Percentiles rank a stretch among this genome's conserved stretches.
phyloP scores from a whole-genome alignment of 257 asterid genomes.

The Nicotiana sylvestris region DNA sequence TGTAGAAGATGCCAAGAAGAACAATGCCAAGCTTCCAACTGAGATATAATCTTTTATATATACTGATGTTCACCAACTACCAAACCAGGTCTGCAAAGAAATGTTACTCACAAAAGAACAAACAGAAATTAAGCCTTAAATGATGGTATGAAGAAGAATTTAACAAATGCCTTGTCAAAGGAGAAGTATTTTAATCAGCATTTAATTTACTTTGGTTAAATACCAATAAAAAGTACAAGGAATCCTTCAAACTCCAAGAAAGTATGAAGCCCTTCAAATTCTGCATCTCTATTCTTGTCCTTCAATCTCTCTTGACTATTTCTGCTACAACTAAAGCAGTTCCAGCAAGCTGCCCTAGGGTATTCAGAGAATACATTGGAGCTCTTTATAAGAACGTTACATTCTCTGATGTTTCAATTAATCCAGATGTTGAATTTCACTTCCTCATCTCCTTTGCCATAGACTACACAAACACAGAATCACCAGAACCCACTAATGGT shows the following conservation, averaged over 20 bases:
- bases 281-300: conserved; percentile 22
- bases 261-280: conserved; percentile 35
- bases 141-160: neutral
- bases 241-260: neutral
- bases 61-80: neutral
- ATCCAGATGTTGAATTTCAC: conserved; percentile 40
- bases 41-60: neutral
- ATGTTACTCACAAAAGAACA: neutral
- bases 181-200: neutral
- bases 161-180: neutral
- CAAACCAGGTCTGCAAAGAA: neutral
- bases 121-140: neutral
- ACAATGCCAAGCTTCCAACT: neutral
- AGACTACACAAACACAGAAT: conserved; percentile 42
- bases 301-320: conserved; percentile 20
- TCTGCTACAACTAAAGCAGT: conserved; percentile 15
- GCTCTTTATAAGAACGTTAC: conserved; percentile 42
- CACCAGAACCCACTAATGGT: conserved; percentile 56
- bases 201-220: neutral
- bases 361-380: conserved; percentile 71
- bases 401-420: conserved; percentile 49
- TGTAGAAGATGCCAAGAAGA: neutral
- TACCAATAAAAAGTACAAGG: neutral
- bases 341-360: conserved; percentile 19
- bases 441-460: conserved; percentile 71